phyloP scores from a whole-genome alignment of 768 basidiomycete genomes.

The Pilatotrama ljubarskyi region DNA sequence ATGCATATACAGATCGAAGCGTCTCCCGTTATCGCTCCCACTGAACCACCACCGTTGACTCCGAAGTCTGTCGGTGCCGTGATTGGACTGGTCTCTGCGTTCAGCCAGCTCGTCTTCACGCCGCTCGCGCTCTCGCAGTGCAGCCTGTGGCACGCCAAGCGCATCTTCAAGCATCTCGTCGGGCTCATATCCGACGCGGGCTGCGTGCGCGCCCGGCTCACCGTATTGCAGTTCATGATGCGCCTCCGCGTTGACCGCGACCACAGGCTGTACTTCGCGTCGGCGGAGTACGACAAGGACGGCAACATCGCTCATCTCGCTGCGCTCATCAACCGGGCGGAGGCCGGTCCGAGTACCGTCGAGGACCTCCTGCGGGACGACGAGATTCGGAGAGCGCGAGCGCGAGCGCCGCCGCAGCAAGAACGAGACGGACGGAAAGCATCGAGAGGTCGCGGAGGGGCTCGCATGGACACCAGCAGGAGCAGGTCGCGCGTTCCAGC shows the following conservation, averaged over 20 bases:
- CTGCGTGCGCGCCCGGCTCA: constrained; percentile 62
- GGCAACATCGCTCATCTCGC: constrained; percentile 61
- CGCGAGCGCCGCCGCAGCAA: constrained; percentile 42
- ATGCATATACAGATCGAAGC: constrained; percentile 30
- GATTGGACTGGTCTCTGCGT: constrained; percentile 62
- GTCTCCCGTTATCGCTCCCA: constrained; percentile 30
- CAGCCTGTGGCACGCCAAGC: constrained; percentile 54
- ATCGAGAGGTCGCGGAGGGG: constrained; percentile 53
- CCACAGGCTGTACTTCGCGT: constrained; percentile 76
- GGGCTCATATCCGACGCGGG: constrained; percentile 45
- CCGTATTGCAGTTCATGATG: constrained; percentile 83
- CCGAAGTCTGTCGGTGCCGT: constrained; percentile 59
- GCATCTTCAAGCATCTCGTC: constrained; percentile 54
- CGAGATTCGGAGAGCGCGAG: constrained; percentile 46
- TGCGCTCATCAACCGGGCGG: constrained; percentile 58
- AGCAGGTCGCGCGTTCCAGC: constrained; percentile 60
- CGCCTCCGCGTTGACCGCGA: constrained; percentile 87
- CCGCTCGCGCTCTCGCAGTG: constrained; percentile 50
- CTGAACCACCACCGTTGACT: constrained; percentile 17
- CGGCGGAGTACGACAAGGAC: constrained; percentile 53
- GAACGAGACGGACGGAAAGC: constrained; percentile 52
- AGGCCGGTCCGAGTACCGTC: constrained; percentile 25
- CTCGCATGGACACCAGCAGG: constrained; percentile 51
- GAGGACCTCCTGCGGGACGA: constrained; percentile 30
- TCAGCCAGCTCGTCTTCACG: constrained; percentile 71